Conservation (phyloP, 176 grass and related monocot species). For the Poa pratensis region DNA sequence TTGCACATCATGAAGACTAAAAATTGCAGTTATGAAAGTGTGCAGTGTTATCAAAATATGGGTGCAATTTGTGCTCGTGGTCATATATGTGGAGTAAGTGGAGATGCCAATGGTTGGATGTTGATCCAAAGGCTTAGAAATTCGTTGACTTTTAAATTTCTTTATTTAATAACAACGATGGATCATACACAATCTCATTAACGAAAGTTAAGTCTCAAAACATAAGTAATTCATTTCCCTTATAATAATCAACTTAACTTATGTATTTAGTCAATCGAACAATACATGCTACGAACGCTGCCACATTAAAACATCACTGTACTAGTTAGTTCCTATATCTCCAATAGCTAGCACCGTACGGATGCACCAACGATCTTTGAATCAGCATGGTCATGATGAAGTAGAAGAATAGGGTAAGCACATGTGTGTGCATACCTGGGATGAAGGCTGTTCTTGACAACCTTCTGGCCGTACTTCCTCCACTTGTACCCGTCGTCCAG, state of each 20-base stretch:
- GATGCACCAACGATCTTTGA: background rate
- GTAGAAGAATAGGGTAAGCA: constrained; percentile 18
- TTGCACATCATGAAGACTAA: background rate
- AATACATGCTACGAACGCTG: background rate
- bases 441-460: constrained; percentile 89
- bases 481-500: constrained; percentile 90
- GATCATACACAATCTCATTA: background rate
- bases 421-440: constrained; percentile 55
- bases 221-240: background rate
- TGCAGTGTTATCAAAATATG: background rate
- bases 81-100: background rate
- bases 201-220: background rate
- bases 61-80: background rate
- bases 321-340: background rate
- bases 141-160: background rate
- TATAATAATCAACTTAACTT: background rate
- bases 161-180: background rate
- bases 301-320: background rate
- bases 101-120: background rate
- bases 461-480: constrained; percentile 88
- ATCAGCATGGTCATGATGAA: background rate
- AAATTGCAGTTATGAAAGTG: background rate
- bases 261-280: background rate
- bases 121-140: background rate
- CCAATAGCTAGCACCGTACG: background rate